Evolutionary conservation across 768 basidiomycete genomes (phyloP).

Genomic region (Sistotremastrum niveocremeum): DNA sequence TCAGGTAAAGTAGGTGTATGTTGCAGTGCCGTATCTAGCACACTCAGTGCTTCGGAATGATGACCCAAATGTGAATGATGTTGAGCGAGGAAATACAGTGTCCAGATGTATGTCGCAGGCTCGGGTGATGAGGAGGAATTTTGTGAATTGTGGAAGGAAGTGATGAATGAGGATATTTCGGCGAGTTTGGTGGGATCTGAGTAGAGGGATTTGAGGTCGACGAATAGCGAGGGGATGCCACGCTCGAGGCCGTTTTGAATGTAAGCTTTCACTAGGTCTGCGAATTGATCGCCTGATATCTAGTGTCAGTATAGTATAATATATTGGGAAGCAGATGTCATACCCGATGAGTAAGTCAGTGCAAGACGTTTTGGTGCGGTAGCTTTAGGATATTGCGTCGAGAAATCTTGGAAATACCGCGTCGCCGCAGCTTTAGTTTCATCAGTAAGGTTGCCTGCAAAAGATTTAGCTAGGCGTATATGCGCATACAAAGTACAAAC

Average conservation of each 20-base stretch:
- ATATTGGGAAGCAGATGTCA: neutral
- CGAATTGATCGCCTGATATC: conserved; percentile 53
- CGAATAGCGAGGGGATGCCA: conserved; percentile 87
- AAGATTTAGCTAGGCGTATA: neutral
- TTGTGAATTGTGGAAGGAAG: conserved; percentile 7
- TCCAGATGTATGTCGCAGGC: conserved; percentile 86
- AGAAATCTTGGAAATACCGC: conserved; percentile 43
- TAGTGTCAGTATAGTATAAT: neutral
- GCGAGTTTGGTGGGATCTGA: conserved; percentile 45
- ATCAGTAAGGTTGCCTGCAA: conserved; percentile 30
- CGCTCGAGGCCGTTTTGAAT: conserved; percentile 56
- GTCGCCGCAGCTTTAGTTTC: conserved; percentile 41
- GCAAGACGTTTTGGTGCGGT: conserved; percentile 61
- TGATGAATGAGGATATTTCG: conserved; percentile 17
- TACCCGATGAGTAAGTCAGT: conserved; percentile 18
- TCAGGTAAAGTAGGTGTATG: conserved; percentile 96
- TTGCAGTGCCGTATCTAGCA: conserved; percentile 49
- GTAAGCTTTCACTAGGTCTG: conserved; percentile 48
- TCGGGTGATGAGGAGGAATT: conserved; percentile 26
- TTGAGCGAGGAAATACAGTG: conserved; percentile 88
- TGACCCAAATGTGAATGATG: conserved; percentile 61
- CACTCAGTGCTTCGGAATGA: conserved; percentile 37
- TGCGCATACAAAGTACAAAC: conserved; percentile 24
- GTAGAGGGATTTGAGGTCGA: conserved; percentile 83
- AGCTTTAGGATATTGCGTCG: conserved; percentile 50